Evolutionary conservation across 75 land plant genomes (phyloP).

Genomic region (Sequoia sempervirens): DNA sequence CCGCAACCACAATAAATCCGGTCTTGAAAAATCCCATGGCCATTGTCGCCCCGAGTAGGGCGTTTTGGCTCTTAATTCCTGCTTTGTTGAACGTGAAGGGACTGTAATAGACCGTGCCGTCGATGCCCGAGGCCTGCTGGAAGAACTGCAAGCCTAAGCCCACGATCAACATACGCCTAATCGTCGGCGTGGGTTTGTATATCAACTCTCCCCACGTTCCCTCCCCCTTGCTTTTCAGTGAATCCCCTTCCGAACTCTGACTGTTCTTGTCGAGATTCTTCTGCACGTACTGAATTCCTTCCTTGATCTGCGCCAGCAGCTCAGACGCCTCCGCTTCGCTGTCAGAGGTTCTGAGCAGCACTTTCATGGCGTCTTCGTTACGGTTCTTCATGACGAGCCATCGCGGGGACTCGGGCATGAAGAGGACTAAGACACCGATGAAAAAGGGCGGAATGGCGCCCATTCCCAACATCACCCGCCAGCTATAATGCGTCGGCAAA

Average conservation of each 20-base stretch:
- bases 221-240: background rate
- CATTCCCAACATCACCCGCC: slow-evolving; percentile 78
- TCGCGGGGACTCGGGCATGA: slow-evolving; percentile 61
- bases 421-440: slow-evolving; percentile 41
- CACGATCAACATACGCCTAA: slow-evolving; percentile 54
- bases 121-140: slow-evolving; percentile 79
- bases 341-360: slow-evolving; percentile 53
- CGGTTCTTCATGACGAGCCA: too few relatives aligned
- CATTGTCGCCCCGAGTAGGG: background rate
- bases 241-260: slow-evolving; percentile 2
- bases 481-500: slow-evolving; percentile 16
- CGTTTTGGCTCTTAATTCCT: slow-evolving; percentile 33
- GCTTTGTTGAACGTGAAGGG: slow-evolving; percentile 68
- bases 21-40: slow-evolving; percentile 75
- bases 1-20: slow-evolving; percentile 71
- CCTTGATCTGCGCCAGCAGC: slow-evolving; percentile 23
- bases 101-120: slow-evolving; percentile 73
- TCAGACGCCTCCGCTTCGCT: slow-evolving; percentile 38
- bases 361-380: too few relatives aligned
- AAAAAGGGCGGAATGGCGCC: slow-evolving; percentile 52
- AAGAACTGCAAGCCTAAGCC: slow-evolving; percentile 71
- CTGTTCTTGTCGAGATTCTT: slow-evolving; percentile 23
- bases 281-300: slow-evolving; percentile 27
- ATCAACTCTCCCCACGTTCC: slow-evolving; percentile 59
- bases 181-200: slow-evolving; percentile 45